Evolutionary conservation across 768 basidiomycete genomes (phyloP), one percentile per base, ranked within the genome.

Genomic region (Rubroboletus pulcherrimus): DNA sequence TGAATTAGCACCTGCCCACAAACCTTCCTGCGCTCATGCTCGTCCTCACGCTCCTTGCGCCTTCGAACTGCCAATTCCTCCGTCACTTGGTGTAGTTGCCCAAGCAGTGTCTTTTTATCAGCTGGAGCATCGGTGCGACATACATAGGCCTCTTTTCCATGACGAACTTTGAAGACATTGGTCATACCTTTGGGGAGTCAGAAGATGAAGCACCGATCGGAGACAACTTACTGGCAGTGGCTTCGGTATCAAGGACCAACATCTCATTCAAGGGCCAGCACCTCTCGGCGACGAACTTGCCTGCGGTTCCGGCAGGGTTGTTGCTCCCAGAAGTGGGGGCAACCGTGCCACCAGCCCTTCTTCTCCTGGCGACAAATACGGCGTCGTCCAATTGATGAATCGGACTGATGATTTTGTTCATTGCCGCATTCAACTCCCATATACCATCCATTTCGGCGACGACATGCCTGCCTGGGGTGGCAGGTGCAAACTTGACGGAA

Each of bases 241-340:
- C 97, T 71, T 98, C 98, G 34, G 96, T 92, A 70, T 99, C 97
- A 19, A 96, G 80, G 0, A 98, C 93, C 37, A 96, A 74, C 81
- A 98, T 92, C 70, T 99, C 97, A 61, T 85, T 90, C 66, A 98
- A 75, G 8, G 87, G 82, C 91, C 94, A 99, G 69, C 93, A 98
- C 60, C 83, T 78, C 65, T 98, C 96, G 0, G 96, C 97, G 2
- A 96, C 91, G 35, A 98, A 78, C 69, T 92, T 89, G 9, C 86
- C 85, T 56, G 71, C 71, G 0, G 78, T 78, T 30, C 82, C 84
- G 49, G 85, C 81, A 44, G 76, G 58, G 51, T 83, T 76, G 58
- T 83, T 77, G 54, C 91, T 74, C 61, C 87, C 81, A 58, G 86
- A 78, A 2, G 92, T 87, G 45, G 71, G 77, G 56, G 73, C 70